Evolutionary conservation across 768 basidiomycete genomes (phyloP), one percentile per base, ranked within the genome.

Genomic region (Sporobolomyces roseus): DNA sequence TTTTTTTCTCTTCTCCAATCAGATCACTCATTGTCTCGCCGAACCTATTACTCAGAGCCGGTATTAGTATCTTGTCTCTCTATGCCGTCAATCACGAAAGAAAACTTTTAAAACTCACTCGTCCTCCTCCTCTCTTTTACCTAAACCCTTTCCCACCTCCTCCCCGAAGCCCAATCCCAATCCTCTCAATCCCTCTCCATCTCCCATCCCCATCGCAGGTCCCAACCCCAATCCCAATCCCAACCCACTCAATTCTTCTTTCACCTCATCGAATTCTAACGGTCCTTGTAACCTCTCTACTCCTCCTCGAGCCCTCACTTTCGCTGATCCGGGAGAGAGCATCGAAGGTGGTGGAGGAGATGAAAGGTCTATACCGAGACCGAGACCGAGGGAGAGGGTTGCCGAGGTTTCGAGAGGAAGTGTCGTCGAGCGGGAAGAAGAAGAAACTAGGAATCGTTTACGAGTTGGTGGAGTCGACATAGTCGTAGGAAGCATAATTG

Each of bases 361-460:
- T n/a, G n/a, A n/a, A n/a, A 63, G 52, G 35, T 64, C 63, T 54
- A 65, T 65, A 4, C 55, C 63, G 46, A 65, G 45, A 30, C 58
- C 58, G 14, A 60, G 32, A 30, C 58, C 58, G 30, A 60, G 46
- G 19, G 45, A 46, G 45, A 60, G 36, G 12, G 56, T 58, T 27
- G 43, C 56, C 25, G 29, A 45, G n/a, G 63, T 29, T n/a, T 41
- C 10, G 61, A 43, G 14, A 41, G 51, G 51, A n/a, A n/a, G n/a
- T n/a, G n/a, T n/a, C 30, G 51, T 23, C 1, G 51, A 27, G 19
- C 55, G 63, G 9, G 45, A 30, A 21, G 35, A 27, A 8, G 61
- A 27, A 7, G 61, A 52, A 14, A 51, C 35, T 32, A 4, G 59
- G 43, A 23, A 33, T 41, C 21, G n/a, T n/a, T n/a, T n/a, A n/a